Evolutionary conservation across 2,329 filamentous ascomycete species (phyloP).

Genomic region (Exophiala aquamarina): DNA sequence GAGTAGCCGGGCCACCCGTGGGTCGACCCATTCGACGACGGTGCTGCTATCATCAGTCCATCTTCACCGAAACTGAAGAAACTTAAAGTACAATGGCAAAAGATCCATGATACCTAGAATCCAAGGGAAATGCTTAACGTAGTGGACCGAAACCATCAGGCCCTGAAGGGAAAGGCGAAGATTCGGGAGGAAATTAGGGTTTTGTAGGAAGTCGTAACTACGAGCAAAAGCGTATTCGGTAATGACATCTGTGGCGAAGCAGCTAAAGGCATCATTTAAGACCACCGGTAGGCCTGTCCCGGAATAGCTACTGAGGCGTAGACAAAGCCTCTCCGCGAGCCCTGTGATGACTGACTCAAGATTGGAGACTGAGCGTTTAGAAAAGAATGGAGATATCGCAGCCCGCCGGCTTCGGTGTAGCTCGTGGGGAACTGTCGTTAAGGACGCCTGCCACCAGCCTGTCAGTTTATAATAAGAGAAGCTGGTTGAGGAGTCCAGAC

Average conservation of each 20-base stretch:
- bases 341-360: constrained; percentile 23
- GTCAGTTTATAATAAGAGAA: neutral
- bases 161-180: constrained; percentile 27
- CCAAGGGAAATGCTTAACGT: neutral
- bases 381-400: constrained; percentile 24
- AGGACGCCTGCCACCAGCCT: constrained; percentile 27
- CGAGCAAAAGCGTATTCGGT: constrained; percentile 37
- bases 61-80: neutral
- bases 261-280: constrained; percentile 31
- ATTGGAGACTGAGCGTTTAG: constrained; percentile 11
- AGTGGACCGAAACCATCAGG: neutral
- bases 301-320: constrained; percentile 25
- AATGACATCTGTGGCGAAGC: constrained; percentile 47
- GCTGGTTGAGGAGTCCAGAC: neutral
- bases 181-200: constrained; percentile 31
- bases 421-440: constrained; percentile 30
- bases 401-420: constrained; percentile 21
- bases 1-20: neutral
- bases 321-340: constrained; percentile 24
- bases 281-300: constrained; percentile 25
- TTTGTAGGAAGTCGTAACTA: constrained; percentile 30
- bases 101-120: neutral
- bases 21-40: neutral
- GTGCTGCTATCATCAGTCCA: neutral
- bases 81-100: neutral